Conservation (phyloP, 2,329 filamentous ascomycete species). For the Ophioceras dolichostomum region DNA sequence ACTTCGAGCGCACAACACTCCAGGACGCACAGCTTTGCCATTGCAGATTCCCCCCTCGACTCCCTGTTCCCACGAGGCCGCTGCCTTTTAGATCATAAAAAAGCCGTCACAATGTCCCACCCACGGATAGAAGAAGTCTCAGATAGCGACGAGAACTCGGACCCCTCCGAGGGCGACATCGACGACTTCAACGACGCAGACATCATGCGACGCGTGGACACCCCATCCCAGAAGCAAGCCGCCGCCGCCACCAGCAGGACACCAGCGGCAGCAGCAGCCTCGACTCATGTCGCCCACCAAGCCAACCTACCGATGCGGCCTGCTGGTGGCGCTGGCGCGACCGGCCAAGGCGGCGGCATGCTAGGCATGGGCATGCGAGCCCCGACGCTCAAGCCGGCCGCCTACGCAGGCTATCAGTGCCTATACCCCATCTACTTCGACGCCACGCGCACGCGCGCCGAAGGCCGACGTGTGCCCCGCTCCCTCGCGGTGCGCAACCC, state of each 20-base stretch:
- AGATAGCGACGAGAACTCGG: conserved; percentile 63
- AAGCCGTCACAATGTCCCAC: conserved; percentile 57
- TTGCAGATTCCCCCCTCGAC: too few relatives aligned
- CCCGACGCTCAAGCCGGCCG: conserved; percentile 19
- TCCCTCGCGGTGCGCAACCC: conserved; percentile 71
- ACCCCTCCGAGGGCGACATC: conserved; percentile 81
- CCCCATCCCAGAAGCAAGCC: conserved; percentile 13
- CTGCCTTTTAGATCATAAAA: too few relatives aligned
- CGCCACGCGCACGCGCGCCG: conserved; percentile 55
- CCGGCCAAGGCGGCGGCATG: conserved; percentile 17
- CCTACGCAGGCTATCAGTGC: conserved; percentile 70
- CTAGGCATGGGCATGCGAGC: conserved; percentile 19
- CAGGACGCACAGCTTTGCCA: too few relatives aligned
- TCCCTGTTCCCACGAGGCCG: too few relatives aligned
- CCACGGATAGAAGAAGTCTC: conserved; percentile 87
- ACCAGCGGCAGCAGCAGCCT: conserved; percentile 8
- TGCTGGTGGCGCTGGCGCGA: too few relatives aligned
- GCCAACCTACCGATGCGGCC: conserved; percentile 15
- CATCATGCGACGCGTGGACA: conserved; percentile 35
- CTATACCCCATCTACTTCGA: conserved; percentile 97
- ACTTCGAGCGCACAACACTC: too few relatives aligned
- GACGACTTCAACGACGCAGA: conserved; percentile 47
- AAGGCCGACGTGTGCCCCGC: conserved; percentile 68
- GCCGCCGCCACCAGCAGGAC: conserved; percentile 7
- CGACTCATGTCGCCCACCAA: conserved; percentile 20